Conservation (phyloP, 2,329 filamentous ascomycete genomes). For the Fusarium incarnatum region DNA sequence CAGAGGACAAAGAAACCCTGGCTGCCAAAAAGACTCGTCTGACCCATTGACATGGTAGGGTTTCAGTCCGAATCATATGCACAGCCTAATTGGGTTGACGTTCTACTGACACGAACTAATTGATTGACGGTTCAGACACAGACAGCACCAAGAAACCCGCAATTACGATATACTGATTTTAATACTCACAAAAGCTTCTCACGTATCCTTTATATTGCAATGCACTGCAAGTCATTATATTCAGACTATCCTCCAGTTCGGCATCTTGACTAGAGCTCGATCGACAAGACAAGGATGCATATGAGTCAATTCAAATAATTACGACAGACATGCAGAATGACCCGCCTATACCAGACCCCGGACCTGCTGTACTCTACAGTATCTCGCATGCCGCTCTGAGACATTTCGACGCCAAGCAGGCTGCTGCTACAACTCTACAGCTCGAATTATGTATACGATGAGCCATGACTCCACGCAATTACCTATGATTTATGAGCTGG, state of each 20-base stretch:
- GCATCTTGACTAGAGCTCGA: background rate
- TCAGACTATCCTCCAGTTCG: background rate
- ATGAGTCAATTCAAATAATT: constrained; percentile 24
- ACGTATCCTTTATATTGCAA: background rate
- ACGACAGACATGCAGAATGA: background rate
- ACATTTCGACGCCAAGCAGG: constrained; percentile 31
- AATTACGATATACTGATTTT: background rate
- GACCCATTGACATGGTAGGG: constrained; percentile 11
- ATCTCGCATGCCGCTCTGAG: constrained; percentile 16
- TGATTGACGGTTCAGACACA: background rate
- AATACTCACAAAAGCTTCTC: background rate
- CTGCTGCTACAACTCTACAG: constrained; percentile 8
- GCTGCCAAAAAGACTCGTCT: constrained; percentile 5
- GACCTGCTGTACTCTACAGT: background rate
- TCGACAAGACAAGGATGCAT: background rate
- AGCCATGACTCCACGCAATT: constrained; percentile 2
- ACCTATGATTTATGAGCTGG: constrained; percentile 18
- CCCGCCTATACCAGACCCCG: constrained; percentile 3
- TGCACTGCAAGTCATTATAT: background rate
- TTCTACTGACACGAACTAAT: background rate
- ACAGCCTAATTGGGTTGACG: background rate
- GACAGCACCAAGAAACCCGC: background rate
- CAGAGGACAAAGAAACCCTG: background rate
- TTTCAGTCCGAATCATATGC: constrained; percentile 3
- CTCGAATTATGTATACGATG: background rate